phyloP scores from a whole-genome alignment of 805 yeast species.

The Phaffomyces opuntiae region DNA sequence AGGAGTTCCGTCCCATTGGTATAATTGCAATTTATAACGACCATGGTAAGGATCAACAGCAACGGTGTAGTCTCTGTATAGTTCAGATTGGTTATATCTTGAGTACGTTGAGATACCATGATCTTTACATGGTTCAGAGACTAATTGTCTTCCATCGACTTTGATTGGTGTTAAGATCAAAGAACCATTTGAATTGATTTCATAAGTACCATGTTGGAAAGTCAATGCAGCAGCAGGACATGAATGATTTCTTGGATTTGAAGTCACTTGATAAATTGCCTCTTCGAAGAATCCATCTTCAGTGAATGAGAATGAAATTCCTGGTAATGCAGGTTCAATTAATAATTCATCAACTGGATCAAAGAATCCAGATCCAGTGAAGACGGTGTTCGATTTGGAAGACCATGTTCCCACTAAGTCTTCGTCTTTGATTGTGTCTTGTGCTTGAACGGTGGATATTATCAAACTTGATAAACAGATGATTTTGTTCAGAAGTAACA shows the following conservation, averaged over 20 bases:
- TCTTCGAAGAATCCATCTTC: slow-evolving; percentile 88
- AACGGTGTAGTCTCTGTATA: slow-evolving; percentile 51
- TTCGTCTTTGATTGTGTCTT: slow-evolving; percentile 4
- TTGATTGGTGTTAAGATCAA: slow-evolving; percentile 63
- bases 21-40: slow-evolving; percentile 64
- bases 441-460: background rate
- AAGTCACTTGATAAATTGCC: slow-evolving; percentile 72
- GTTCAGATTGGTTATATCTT: slow-evolving; percentile 64
- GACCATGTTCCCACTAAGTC: slow-evolving; percentile 81
- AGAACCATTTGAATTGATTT: slow-evolving; percentile 55
- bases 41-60: slow-evolving; percentile 78
- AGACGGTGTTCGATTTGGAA: slow-evolving; percentile 86
- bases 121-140: slow-evolving; percentile 81
- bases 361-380: slow-evolving; percentile 94
- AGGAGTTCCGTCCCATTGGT: slow-evolving; percentile 70
- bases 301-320: slow-evolving; percentile 88
- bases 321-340: slow-evolving; percentile 94
- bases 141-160: slow-evolving; percentile 88
- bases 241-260: slow-evolving; percentile 66
- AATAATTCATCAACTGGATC: slow-evolving; percentile 94
- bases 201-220: slow-evolving; percentile 86
- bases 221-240: slow-evolving; percentile 81
- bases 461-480: background rate
- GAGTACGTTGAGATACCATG: slow-evolving; percentile 53
- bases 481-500: background rate